Conservation (phyloP, 2,329 filamentous ascomycete species). For the Fusarium multiceps region DNA sequence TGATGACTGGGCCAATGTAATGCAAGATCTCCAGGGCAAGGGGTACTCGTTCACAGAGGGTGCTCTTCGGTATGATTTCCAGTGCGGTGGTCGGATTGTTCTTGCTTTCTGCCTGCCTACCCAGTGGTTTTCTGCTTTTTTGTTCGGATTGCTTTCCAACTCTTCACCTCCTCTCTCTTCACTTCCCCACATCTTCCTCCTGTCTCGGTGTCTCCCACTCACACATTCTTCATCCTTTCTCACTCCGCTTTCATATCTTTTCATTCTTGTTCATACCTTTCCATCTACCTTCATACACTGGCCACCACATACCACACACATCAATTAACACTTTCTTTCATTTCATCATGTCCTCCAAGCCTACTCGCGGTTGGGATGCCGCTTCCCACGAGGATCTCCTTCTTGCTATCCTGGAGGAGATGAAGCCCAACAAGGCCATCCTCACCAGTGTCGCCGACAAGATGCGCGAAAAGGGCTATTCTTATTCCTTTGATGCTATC, state of each 20-base stretch:
- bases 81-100: constrained; percentile 1
- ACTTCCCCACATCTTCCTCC: constrained; percentile 3
- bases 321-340: background rate
- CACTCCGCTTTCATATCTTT: background rate
- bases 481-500: constrained; percentile 54
- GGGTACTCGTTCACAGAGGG: constrained; percentile 56
- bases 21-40: constrained; percentile 51
- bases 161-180: background rate
- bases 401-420: constrained; percentile 50
- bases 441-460: constrained; percentile 49
- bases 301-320: background rate
- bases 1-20: constrained; percentile 51
- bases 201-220: background rate
- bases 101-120: constrained; percentile 3
- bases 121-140: background rate
- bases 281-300: background rate
- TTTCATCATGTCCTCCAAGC: constrained; percentile 14
- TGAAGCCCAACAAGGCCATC: constrained; percentile 50
- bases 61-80: constrained; percentile 54
- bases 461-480: constrained; percentile 52
- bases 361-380: constrained; percentile 51
- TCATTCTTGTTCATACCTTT: background rate
- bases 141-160: background rate
- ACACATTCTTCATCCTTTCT: background rate
- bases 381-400: constrained; percentile 55